phyloP scores from a whole-genome alignment of 2,329 filamentous ascomycete genomes.

The Phyllosticta capitalensis region DNA sequence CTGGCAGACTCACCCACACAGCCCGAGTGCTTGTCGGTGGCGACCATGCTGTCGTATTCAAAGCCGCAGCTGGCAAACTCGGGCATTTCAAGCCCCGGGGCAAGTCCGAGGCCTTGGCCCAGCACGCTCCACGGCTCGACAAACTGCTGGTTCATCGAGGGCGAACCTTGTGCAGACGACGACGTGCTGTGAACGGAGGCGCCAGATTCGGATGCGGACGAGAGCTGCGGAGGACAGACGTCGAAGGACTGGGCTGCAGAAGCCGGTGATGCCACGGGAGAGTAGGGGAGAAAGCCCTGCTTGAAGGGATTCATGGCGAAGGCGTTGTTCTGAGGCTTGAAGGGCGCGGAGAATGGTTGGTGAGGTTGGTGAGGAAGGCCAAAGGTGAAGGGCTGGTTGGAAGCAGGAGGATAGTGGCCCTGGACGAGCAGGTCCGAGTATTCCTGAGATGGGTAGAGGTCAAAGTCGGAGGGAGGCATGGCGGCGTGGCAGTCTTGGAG shows the following conservation, averaged over 20 bases:
- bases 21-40: slow-evolving; percentile 33
- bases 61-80: slow-evolving; percentile 48
- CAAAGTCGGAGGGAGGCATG: slow-evolving; percentile 28
- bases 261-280: slow-evolving; percentile 34
- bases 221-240: slow-evolving; percentile 35
- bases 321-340: slow-evolving; percentile 24
- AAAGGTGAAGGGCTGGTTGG: slow-evolving; percentile 27
- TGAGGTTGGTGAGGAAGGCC: slow-evolving; percentile 23
- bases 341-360: slow-evolving; percentile 22
- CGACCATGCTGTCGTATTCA: slow-evolving; percentile 40
- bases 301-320: slow-evolving; percentile 14
- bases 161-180: slow-evolving; percentile 42
- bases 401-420: slow-evolving; percentile 21
- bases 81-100: slow-evolving; percentile 54
- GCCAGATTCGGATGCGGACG: slow-evolving; percentile 42
- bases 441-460: slow-evolving; percentile 26
- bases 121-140: slow-evolving; percentile 48
- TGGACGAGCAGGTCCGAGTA: slow-evolving; percentile 22
- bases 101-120: slow-evolving; percentile 49
- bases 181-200: slow-evolving; percentile 33
- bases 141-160: slow-evolving; percentile 52
- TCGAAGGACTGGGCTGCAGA: slow-evolving; percentile 39
- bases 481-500: slow-evolving; percentile 18
- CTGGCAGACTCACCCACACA: slow-evolving; percentile 41
- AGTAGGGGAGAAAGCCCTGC: slow-evolving; percentile 25